phyloP scores from a whole-genome alignment of 1,139 yeast species.

The Suhomyces panamericanus region DNA sequence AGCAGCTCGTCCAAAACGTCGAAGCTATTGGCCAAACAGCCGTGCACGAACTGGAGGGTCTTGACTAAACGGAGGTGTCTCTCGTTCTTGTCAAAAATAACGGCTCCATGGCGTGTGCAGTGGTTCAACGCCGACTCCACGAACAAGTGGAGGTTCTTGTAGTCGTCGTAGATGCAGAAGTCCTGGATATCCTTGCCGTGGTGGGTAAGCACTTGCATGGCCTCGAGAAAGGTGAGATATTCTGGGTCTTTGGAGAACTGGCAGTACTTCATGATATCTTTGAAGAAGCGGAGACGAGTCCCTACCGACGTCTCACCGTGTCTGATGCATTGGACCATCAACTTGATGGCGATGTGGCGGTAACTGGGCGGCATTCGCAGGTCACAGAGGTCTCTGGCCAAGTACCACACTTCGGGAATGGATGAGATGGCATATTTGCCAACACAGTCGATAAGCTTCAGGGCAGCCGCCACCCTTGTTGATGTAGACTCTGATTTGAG shows the following conservation, averaged over 20 bases:
- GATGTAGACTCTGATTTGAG: constrained; percentile 39
- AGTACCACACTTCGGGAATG: constrained; percentile 76
- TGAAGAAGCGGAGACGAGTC: constrained; percentile 56
- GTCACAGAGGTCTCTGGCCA: constrained; percentile 57
- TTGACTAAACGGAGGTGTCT: constrained; percentile 12
- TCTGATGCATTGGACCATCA: constrained; percentile 57
- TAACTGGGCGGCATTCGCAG: constrained; percentile 40
- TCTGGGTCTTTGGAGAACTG: constrained; percentile 45
- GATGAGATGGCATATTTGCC: constrained; percentile 56
- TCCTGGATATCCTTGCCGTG: constrained; percentile 64
- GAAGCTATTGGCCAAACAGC: constrained; percentile 52
- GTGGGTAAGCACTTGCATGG: constrained; percentile 54
- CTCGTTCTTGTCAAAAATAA: neutral
- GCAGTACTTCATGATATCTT: constrained; percentile 56
- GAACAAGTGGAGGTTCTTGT: constrained; percentile 44
- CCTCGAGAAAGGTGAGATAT: constrained; percentile 53
- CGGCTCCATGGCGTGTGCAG: neutral
- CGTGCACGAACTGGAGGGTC: constrained; percentile 40
- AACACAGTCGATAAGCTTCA: constrained; percentile 50
- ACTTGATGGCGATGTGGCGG: constrained; percentile 54
- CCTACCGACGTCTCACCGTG: constrained; percentile 51
- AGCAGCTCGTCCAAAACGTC: constrained; percentile 44
- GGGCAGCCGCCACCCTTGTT: constrained; percentile 54
- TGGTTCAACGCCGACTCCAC: constrained; percentile 16
- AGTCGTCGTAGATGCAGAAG: constrained; percentile 49